These are phyloP conservation scores for Backusella mclennaniae DNA, from an alignment of 192 early-diverging fungal genomes.

Conservation along the genomic window DNA sequence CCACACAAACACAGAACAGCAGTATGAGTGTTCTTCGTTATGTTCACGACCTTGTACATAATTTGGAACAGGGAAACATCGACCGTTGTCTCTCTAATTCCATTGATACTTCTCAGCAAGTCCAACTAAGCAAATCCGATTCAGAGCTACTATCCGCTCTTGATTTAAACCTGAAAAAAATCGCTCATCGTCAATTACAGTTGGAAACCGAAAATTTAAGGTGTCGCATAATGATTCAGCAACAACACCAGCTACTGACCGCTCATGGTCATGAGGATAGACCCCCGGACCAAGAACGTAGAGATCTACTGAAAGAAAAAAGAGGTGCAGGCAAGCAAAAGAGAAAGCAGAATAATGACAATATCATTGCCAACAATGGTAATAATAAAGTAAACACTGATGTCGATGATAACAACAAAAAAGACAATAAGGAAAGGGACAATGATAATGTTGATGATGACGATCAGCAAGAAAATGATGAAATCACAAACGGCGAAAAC, in stretches of 20 bases:
- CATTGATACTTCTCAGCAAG: neutral
- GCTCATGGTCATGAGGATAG: conserved; percentile 17
- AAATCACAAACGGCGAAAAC: neutral
- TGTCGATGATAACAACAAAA: neutral
- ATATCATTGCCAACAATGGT: neutral
- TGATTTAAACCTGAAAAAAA: conserved; percentile 22
- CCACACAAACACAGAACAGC: neutral
- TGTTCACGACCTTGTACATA: conserved; percentile 11
- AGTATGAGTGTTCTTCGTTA: conserved; percentile 11
- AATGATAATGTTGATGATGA: neutral
- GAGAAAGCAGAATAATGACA: neutral
- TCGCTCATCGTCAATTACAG: conserved; percentile 30
- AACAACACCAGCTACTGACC: conserved; percentile 25
- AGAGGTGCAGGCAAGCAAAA: neutral
- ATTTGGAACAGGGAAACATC: conserved; percentile 14
- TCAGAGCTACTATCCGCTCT: conserved; percentile 8
- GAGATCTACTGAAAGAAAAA: neutral
- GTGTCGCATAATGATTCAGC: conserved; percentile 29
- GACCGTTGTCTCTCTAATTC: conserved; percentile 9
- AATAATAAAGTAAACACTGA: neutral
- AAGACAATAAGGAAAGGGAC: neutral
- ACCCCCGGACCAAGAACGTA: neutral
- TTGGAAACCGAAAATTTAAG: conserved; percentile 34
- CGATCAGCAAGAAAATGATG: neutral
- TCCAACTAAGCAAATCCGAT: conserved; percentile 14